These are phyloP conservation scores for Eleusine coracana DNA, from an alignment of 176 grass and related monocot genomes.

Conservation along the genomic window DNA sequence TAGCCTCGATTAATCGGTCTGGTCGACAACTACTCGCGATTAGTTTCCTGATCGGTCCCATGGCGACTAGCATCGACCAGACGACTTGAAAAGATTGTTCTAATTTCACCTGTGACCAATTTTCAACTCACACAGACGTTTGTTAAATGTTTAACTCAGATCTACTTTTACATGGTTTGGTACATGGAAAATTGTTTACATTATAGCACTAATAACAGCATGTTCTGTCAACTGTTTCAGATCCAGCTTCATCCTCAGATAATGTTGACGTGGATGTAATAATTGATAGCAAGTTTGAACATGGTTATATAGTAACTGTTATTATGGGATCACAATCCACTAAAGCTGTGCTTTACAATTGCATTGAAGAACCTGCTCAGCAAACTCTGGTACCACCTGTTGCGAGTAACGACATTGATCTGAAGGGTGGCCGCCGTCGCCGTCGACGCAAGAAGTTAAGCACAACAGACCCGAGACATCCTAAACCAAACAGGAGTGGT, in stretches of 20 bases:
- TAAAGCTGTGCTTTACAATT: constrained; percentile 86
- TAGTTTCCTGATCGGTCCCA: too few species aligned
- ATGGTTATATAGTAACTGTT: constrained; percentile 90
- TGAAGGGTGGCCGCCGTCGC: constrained; percentile 39
- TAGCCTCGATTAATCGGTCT: too few species aligned
- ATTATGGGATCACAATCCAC: constrained; percentile 68
- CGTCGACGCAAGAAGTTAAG: constrained; percentile 67
- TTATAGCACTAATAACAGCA: constrained; percentile 26
- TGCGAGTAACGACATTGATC: constrained; percentile 42
- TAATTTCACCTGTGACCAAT: not conserved
- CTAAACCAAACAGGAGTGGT: constrained; percentile 91
- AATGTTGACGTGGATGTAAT: constrained; percentile 61
- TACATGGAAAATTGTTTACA: constrained; percentile 13
- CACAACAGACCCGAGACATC: constrained; percentile 77
- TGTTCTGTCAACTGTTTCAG: constrained; percentile 43
- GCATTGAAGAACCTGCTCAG: constrained; percentile 46
- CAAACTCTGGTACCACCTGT: constrained; percentile 30
- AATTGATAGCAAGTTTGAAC: constrained; percentile 91
- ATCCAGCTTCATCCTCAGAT: constrained; percentile 43
- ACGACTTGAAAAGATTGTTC: not conserved
- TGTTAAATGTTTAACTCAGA: constrained; percentile 1
- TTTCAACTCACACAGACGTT: not conserved
- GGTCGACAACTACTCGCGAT: too few species aligned
- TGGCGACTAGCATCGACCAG: too few species aligned
- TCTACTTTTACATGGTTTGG: constrained; percentile 12